These are phyloP conservation scores for Dichomitus squalens DNA, from an alignment of 1,284 basidiomycete genomes.

Conservation along the genomic window DNA sequence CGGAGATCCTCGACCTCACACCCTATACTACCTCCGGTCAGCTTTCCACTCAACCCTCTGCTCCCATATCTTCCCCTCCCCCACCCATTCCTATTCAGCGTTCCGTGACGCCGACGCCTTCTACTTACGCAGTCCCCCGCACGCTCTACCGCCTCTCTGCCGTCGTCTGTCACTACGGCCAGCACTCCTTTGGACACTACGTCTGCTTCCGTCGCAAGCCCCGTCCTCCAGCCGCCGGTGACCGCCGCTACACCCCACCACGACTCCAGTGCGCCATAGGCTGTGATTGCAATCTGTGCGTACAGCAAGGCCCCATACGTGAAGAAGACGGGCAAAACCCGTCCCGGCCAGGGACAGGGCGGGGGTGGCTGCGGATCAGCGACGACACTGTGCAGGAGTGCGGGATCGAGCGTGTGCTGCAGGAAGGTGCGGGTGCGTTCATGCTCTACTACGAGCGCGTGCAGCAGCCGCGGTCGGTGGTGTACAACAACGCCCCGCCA, in stretches of 20 bases:
- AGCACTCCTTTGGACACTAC: constrained; percentile 90
- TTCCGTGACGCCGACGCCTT: constrained; percentile 56
- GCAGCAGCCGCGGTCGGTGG: constrained; percentile 33
- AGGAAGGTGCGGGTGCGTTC: constrained; percentile 76
- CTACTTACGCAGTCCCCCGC: constrained; percentile 50
- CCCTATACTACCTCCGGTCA: constrained; percentile 79
- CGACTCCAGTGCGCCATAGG: constrained; percentile 49
- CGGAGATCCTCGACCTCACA: constrained; percentile 84
- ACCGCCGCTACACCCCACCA: constrained; percentile 46
- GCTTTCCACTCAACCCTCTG: constrained; percentile 68
- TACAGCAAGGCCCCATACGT: constrained; percentile 42
- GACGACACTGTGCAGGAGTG: constrained; percentile 84
- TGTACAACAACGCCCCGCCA: constrained; percentile 18
- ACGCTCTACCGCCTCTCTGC: constrained; percentile 80
- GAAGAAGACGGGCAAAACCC: constrained; percentile 32
- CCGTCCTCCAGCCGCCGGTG: constrained; percentile 37
- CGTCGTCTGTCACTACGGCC: constrained; percentile 88
- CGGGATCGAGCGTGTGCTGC: constrained; percentile 72
- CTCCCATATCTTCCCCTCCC: constrained; percentile 62
- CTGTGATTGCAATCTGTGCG: constrained; percentile 47
- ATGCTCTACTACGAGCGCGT: constrained; percentile 92
- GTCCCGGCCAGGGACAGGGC: constrained; percentile 38
- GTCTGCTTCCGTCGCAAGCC: constrained; percentile 88
- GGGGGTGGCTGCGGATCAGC: constrained; percentile 83
- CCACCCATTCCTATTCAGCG: constrained; percentile 38